Percentiles rank a stretch among this genome's conserved stretches.
phyloP scores from a whole-genome alignment of 306 rosid genomes.

The Lagenaria siceraria region DNA sequence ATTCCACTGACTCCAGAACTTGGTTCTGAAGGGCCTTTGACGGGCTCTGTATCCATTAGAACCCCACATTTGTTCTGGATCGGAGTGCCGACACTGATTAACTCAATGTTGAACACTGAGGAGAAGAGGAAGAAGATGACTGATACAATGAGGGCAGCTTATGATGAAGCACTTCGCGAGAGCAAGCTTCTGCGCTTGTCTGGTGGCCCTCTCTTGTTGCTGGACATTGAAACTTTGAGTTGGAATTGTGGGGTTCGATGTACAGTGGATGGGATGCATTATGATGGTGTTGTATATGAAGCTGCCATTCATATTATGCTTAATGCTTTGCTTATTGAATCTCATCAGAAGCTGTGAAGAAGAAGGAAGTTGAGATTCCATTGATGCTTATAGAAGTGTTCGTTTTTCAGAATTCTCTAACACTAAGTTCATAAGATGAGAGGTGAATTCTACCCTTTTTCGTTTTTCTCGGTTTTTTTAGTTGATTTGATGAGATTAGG shows the following conservation, averaged over 20 bases:
- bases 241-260: slow-evolving; percentile 90
- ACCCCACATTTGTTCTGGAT: slow-evolving; percentile 82
- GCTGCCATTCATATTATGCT: slow-evolving; percentile 70
- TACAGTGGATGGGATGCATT: slow-evolving; percentile 91
- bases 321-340: slow-evolving; percentile 82
- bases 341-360: slow-evolving; percentile 79
- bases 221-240: slow-evolving; percentile 71
- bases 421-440: neutral
- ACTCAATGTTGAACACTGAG: slow-evolving; percentile 70
- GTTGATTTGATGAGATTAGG: neutral
- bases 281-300: slow-evolving; percentile 62
- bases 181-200: slow-evolving; percentile 46
- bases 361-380: slow-evolving; percentile 13
- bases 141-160: slow-evolving; percentile 37
- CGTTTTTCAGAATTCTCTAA: slow-evolving; percentile 5
- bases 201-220: slow-evolving; percentile 60
- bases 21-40: slow-evolving; percentile 24
- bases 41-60: slow-evolving; percentile 32
- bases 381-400: neutral
- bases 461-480: neutral
- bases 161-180: slow-evolving; percentile 33
- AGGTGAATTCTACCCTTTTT: slow-evolving; percentile 5
- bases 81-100: slow-evolving; percentile 68
- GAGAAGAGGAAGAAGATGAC: slow-evolving; percentile 89
- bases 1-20: slow-evolving; percentile 43